phyloP scores from a whole-genome alignment of 106 monocot species.

The Allium cepa region DNA sequence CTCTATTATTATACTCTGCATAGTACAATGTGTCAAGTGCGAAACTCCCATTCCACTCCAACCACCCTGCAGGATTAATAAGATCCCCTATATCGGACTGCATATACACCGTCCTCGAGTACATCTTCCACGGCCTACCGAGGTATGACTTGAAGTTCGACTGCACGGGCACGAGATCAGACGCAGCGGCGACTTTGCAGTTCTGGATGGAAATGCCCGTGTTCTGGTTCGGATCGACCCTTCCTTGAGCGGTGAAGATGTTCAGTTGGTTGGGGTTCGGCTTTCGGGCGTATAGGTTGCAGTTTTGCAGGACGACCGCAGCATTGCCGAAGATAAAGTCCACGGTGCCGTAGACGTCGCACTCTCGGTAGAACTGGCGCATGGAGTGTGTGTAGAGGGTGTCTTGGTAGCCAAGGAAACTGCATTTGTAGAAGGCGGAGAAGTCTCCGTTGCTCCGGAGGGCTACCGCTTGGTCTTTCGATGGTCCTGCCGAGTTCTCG shows the following conservation, averaged over 20 bases:
- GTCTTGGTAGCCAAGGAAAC: slow-evolving; percentile 10
- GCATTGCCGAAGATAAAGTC: slow-evolving; percentile 19
- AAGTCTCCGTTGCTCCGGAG: slow-evolving; percentile 20
- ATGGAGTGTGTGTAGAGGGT: slow-evolving; percentile 4
- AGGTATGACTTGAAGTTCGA: not conserved
- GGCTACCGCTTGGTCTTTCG: slow-evolving; percentile 71
- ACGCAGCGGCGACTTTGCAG: not conserved
- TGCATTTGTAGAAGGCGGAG: slow-evolving; percentile 7
- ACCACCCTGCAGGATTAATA: slow-evolving; percentile 3
- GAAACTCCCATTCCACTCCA: slow-evolving; percentile 2
- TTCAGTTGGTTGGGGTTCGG: slow-evolving; percentile 4
- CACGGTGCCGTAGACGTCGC: slow-evolving; percentile 7
- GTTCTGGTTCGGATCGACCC: not conserved
- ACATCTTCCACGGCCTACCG: slow-evolving; percentile 15
- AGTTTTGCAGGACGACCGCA: slow-evolving; percentile 3
- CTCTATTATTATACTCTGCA: slow-evolving; percentile 3
- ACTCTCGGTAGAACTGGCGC: slow-evolving; percentile 8
- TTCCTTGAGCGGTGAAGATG: slow-evolving; percentile 11
- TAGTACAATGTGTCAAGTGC: slow-evolving; percentile 5
- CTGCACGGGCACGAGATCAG: not conserved
- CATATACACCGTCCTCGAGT: slow-evolving; percentile 9
- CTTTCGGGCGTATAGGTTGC: not conserved
- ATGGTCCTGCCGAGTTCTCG: slow-evolving; percentile 70
- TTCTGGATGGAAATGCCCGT: slow-evolving; percentile 4
- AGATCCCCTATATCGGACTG: not conserved